phyloP scores from a whole-genome alignment of 352 stramenopile species.

The Phytopythium helicoides region DNA sequence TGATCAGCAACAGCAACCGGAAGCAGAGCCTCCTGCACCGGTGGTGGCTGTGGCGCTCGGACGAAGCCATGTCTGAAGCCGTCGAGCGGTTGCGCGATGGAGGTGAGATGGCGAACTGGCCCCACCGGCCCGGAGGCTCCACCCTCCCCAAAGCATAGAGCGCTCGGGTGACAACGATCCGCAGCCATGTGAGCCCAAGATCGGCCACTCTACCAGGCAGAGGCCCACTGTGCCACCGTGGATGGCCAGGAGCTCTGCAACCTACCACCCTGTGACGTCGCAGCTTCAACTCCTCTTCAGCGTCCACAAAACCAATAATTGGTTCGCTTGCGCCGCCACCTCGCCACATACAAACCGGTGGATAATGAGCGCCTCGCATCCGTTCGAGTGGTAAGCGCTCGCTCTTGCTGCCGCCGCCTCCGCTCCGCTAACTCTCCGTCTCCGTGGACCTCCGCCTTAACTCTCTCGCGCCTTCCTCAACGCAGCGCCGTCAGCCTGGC shows the following conservation, averaged over 20 bases:
- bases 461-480: not conserved
- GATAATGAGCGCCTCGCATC: slow-evolving; percentile 42
- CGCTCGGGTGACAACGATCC: no score
- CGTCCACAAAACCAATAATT: not conserved
- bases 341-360: not conserved
- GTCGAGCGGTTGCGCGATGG: no score
- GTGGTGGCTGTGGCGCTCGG: slow-evolving; percentile 26
- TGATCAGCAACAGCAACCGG: slow-evolving; percentile 61
- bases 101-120: no score
- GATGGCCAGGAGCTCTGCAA: no score
- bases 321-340: not conserved
- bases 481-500: slow-evolving; percentile 56
- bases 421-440: not conserved
- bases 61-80: no score
- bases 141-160: no score
- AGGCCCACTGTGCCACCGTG: no score
- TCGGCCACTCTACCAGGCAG: no score
- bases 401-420: not conserved
- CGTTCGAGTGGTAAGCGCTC: slow-evolving; percentile 72
- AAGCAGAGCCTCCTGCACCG: slow-evolving; percentile 67
- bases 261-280: not conserved
- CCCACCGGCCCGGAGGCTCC: no score
- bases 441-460: not conserved
- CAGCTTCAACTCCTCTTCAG: no score
- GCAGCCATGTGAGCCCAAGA: no score